Base-by-base conservation (phyloP, 202 grass and related monocot species). In the Cymbopogon flexuosus region DNA sequence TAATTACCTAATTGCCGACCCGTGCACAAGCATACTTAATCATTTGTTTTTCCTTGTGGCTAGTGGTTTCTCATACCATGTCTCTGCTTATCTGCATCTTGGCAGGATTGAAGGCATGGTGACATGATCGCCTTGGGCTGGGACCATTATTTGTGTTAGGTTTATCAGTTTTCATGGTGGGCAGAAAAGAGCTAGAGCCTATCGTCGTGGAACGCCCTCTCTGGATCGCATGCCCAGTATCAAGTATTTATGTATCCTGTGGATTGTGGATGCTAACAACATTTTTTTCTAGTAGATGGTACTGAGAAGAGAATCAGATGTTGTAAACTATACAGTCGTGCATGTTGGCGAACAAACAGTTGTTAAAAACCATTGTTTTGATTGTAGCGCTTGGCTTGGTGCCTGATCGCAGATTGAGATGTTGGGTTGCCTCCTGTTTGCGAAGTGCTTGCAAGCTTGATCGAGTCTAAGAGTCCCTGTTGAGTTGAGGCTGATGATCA, bases 81-180 rank as follows among this genome's bases (percentile, higher is more conserved):
- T 30, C 18, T 56, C 2, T 43, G 41, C 34, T 34, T 40, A 12
- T 52, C 1, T 37, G 27, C 41, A 67, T 61, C 36, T 33, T 27
- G 0, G 6, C 73, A 89, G 87, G 87, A 82, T 82, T 89, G 79
- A 89, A 56, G 40, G 35, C 73, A 63, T 47, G 49, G 15, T 10
- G 59, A 73, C 49, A 35, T 3, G 30, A 60, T 77, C 21, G 2
- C 36, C 70, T 10, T 27, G 57, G 22, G 22, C 22, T 68, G 62
- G 31, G 33, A 42, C 23, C 41, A 70, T 29, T 27, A 19, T 79
- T 30, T 14, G 39, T 24, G 39, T 72, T 73, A 0, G 68, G 39
- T 62, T 21, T 39, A 65, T 82, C 35, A 12, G 87, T 68, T 81
- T 43, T 36, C 39, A 9, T 30, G 57, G 16, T 37, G 30, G 18